Conservation (phyloP, 805 yeast species). For the Metschnikowia koreensis region DNA sequence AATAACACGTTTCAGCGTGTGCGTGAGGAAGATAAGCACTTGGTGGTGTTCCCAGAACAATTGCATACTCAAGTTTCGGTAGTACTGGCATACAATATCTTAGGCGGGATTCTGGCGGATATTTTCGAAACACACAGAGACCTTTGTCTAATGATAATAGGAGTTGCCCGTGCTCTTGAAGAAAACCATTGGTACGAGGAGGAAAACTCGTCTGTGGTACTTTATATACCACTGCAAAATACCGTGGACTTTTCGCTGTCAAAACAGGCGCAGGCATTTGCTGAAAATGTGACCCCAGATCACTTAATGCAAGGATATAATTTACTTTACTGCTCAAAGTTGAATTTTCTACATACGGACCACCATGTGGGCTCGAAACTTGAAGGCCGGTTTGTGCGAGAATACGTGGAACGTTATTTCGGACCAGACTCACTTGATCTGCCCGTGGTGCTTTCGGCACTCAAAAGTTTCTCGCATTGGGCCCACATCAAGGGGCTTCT, state of each 20-base stretch:
- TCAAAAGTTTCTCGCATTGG: constrained; percentile 56
- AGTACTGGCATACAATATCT: constrained; percentile 44
- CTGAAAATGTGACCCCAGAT: constrained; percentile 21
- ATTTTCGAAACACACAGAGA: constrained; percentile 36
- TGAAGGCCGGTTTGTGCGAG: constrained; percentile 45
- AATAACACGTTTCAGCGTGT: constrained; percentile 49
- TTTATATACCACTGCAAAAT: constrained; percentile 31
- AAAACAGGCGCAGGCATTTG: constrained; percentile 22
- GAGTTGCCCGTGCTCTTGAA: constrained; percentile 51
- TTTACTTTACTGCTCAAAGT: constrained; percentile 45
- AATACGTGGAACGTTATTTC: constrained; percentile 36
- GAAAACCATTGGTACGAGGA: constrained; percentile 49
- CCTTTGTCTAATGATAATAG: constrained; percentile 47
- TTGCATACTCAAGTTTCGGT: constrained; percentile 34
- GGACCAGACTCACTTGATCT: constrained; percentile 41
- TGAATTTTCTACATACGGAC: constrained; percentile 55
- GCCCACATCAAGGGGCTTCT: constrained; percentile 50
- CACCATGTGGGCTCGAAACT: constrained; percentile 52
- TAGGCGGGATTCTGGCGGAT: constrained; percentile 30
- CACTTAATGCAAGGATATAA: constrained; percentile 45
- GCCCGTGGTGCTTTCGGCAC: constrained; percentile 43
- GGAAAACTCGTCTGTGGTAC: constrained; percentile 42
- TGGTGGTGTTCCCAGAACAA: constrained; percentile 37
- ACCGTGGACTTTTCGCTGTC: constrained; percentile 27
- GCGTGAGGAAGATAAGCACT: constrained; percentile 48